Conservation (phyloP, 2,329 filamentous ascomycete species). For the Colletotrichum sp. region DNA sequence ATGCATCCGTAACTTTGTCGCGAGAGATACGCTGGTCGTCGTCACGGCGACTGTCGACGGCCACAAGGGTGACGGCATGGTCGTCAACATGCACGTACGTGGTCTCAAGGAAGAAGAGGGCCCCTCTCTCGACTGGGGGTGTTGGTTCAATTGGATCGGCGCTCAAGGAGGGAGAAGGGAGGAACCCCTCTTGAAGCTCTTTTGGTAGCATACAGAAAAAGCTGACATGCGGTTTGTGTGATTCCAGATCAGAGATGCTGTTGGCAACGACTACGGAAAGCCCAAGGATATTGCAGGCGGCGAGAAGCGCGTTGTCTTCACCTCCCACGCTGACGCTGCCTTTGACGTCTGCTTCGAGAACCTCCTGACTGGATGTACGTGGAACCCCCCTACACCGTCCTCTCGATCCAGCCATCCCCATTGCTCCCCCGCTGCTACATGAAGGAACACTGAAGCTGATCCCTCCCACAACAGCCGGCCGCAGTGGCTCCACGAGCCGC, state of each 20-base stretch:
- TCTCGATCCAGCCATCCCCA: neutral
- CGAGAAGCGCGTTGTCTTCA: constrained; percentile 93
- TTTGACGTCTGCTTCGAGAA: constrained; percentile 99
- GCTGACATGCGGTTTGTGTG: constrained; percentile 8
- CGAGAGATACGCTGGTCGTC: constrained; percentile 90
- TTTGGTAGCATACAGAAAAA: neutral
- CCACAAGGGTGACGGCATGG: constrained; percentile 88
- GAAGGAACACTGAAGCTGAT: constrained; percentile 20
- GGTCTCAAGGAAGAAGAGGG: neutral
- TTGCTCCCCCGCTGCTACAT: neutral
- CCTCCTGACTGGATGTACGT: constrained; percentile 72
- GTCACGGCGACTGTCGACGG: constrained; percentile 90
- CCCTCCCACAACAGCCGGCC: constrained; percentile 31
- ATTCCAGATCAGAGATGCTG: constrained; percentile 85
- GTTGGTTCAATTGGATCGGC: neutral
- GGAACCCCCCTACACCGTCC: neutral
- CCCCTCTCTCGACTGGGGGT: neutral
- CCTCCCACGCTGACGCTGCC: constrained; percentile 86
- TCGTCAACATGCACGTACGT: constrained; percentile 89
- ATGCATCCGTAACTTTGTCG: constrained; percentile 96
- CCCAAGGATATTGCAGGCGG: constrained; percentile 92
- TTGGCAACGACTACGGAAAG: constrained; percentile 94
- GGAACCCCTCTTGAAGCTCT: neutral
- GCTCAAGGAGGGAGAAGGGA: neutral
- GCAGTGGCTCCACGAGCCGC: constrained; percentile 61